These are phyloP conservation scores for Phytophthora cryptogea DNA, from an alignment of 352 stramenopile genomes.

Conservation along the genomic window DNA sequence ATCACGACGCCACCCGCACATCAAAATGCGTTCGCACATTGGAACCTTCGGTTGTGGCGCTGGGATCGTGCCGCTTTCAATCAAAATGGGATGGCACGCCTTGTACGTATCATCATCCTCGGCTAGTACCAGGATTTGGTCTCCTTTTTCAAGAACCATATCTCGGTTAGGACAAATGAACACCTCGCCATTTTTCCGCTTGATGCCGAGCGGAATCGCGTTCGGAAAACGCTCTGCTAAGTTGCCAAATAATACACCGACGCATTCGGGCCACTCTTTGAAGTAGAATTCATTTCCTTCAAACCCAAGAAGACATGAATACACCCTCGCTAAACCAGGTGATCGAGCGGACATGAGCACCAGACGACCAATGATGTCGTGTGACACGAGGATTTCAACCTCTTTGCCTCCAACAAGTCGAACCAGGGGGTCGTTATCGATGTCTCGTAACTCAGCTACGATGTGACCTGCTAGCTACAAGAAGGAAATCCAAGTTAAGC, in stretches of 20 bases:
- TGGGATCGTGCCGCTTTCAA: slow-evolving; percentile 43
- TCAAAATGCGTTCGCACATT: slow-evolving; percentile 62
- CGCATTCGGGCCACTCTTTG: slow-evolving; percentile 78
- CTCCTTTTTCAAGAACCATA: slow-evolving; percentile 41
- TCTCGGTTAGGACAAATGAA: slow-evolving; percentile 47
- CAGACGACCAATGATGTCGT: slow-evolving; percentile 84
- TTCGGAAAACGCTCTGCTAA: slow-evolving; percentile 78
- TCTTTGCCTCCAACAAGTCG: slow-evolving; percentile 67
- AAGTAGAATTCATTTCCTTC: slow-evolving; percentile 89
- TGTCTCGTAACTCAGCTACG: slow-evolving; percentile 82
- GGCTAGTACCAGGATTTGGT: slow-evolving; percentile 77
- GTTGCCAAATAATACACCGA: slow-evolving; percentile 61
- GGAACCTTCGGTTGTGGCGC: slow-evolving; percentile 14
- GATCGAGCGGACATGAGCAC: slow-evolving; percentile 82
- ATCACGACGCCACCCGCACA: slow-evolving; percentile 86
- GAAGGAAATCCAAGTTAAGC: background rate
- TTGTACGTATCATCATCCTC: slow-evolving; percentile 89
- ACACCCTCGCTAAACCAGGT: slow-evolving; percentile 66
- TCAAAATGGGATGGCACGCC: slow-evolving; percentile 34
- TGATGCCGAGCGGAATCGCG: slow-evolving; percentile 76
- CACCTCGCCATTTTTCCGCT: slow-evolving; percentile 52
- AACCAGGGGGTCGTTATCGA: slow-evolving; percentile 84
- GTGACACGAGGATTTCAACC: slow-evolving; percentile 81
- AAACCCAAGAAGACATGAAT: slow-evolving; percentile 70
- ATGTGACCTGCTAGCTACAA: slow-evolving; percentile 64